Percentiles rank a stretch among this genome's conserved stretches.
Conservation (phyloP, 2,329 filamentous ascomycete species). For the Colletotrichum agaves region DNA sequence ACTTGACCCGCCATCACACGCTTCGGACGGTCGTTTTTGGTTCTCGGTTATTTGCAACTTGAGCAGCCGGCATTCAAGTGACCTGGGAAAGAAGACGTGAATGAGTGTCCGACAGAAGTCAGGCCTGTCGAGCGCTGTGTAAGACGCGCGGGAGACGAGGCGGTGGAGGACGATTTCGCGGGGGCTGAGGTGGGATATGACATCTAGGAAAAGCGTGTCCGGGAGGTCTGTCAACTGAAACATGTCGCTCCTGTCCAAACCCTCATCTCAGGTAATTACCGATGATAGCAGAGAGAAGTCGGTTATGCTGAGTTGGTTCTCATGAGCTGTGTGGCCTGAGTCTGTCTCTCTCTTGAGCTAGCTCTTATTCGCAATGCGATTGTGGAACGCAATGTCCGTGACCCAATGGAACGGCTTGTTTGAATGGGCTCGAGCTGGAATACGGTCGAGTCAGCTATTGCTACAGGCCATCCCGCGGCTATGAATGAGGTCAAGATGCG, state of each 20-base stretch:
- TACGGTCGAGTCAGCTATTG: not conserved
- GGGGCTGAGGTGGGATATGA: constrained; percentile 60
- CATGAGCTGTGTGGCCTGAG: too few relatives aligned
- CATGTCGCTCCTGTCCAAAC: constrained; percentile 36
- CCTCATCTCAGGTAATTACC: too few relatives aligned
- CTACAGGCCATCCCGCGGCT: not conserved
- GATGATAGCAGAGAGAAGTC: too few relatives aligned
- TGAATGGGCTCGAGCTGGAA: too few relatives aligned
- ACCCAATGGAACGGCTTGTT: too few relatives aligned
- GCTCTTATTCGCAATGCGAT: too few relatives aligned
- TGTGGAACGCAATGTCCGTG: too few relatives aligned
- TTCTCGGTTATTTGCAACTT: constrained; percentile 18
- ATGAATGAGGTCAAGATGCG: not conserved
- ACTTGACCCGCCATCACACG: not conserved
- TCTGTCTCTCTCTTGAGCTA: too few relatives aligned
- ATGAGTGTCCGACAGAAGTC: constrained; percentile 59
- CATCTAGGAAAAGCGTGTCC: constrained; percentile 67
- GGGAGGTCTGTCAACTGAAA: constrained; percentile 59
- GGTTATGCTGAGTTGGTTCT: too few relatives aligned
- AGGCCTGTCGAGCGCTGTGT: constrained; percentile 59
- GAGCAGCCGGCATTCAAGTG: constrained; percentile 61
- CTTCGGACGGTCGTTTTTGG: not conserved
- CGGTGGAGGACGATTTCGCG: constrained; percentile 62
- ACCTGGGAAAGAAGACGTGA: constrained; percentile 61
- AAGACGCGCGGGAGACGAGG: constrained; percentile 61